A percentile compares a stretch with the other conserved stretches of the same genome.
Evolutionary conservation across 108 stramenopile genomes (phyloP).

Genomic region (Pseudonitzschia pungens): DNA sequence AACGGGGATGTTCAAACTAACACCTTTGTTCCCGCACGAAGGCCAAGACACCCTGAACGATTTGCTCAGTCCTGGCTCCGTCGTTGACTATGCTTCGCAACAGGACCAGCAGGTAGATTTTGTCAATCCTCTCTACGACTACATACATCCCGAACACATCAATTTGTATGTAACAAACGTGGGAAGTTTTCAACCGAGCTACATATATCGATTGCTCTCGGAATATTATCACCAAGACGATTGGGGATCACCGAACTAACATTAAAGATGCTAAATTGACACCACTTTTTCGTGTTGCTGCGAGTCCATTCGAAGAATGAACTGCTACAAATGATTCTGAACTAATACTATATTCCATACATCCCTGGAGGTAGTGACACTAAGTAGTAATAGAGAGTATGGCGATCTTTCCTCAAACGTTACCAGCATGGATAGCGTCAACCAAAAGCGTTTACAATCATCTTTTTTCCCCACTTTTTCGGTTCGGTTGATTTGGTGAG

Average conservation of each 20-base stretch:
- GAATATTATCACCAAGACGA: constrained; percentile 96
- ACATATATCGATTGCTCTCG: constrained; percentile 91
- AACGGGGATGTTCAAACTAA: constrained; percentile 95
- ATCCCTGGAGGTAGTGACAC: too few species aligned
- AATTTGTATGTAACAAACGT: constrained; percentile 94
- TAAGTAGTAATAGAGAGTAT: not conserved
- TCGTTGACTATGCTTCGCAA: constrained; percentile 28
- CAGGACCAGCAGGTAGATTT: constrained; percentile 67
- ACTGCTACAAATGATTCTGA: too few species aligned
- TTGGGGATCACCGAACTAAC: constrained; percentile 71
- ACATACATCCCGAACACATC: constrained; percentile 91
- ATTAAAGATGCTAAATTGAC: not conserved
- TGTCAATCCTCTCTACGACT: constrained; percentile 93
- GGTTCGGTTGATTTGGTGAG: too few species aligned
- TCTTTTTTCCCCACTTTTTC: too few species aligned
- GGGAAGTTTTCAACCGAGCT: constrained; percentile 94
- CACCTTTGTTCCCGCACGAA: constrained; percentile 96
- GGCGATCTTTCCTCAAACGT: not conserved
- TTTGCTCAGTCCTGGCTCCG: constrained; percentile 60
- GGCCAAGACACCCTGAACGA: constrained; percentile 94
- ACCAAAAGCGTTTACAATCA: not conserved
- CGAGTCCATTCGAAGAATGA: too few species aligned
- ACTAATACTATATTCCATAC: too few species aligned
- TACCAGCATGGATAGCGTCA: not conserved
- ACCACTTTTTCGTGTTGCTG: too few species aligned